Conservation (phyloP, 495 filamentous ascomycete species). For the Aspergillus asperescens region DNA sequence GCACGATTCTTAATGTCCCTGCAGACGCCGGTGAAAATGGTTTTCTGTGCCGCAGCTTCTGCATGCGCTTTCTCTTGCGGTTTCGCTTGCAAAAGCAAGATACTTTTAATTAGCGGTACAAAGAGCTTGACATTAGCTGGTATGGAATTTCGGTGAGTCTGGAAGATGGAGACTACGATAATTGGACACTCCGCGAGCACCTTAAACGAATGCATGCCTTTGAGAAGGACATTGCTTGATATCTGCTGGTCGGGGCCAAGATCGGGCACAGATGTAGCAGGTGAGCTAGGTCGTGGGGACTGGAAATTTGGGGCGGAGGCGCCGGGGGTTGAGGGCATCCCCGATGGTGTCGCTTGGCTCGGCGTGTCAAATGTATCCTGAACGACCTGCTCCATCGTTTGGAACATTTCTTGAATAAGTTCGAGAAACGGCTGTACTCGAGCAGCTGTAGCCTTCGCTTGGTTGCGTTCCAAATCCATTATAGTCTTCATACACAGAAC, state of each 20-base stretch:
- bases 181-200: slow-evolving; percentile 97
- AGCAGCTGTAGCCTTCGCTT: slow-evolving; percentile 68
- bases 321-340: slow-evolving; percentile 71
- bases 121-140: slow-evolving; percentile 84
- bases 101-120: slow-evolving; percentile 87
- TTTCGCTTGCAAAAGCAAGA: slow-evolving; percentile 82
- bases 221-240: slow-evolving; percentile 68
- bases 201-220: slow-evolving; percentile 98
- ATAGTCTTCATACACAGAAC: slow-evolving; percentile 96
- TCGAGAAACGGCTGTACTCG: slow-evolving; percentile 87
- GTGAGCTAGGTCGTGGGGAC: slow-evolving; percentile 84
- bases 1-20: slow-evolving; percentile 88
- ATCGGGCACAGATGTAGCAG: slow-evolving; percentile 72
- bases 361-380: slow-evolving; percentile 85
- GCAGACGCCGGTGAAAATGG: slow-evolving; percentile 88
- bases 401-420: slow-evolving; percentile 92
- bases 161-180: slow-evolving; percentile 97
- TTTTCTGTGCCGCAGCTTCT: slow-evolving; percentile 67
- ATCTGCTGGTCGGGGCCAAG: slow-evolving; percentile 69
- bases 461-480: slow-evolving; percentile 91
- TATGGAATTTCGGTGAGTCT: slow-evolving; percentile 77
- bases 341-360: slow-evolving; percentile 56
- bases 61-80: slow-evolving; percentile 89
- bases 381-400: slow-evolving; percentile 87
- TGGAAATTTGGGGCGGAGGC: slow-evolving; percentile 67